Base-by-base conservation (phyloP, 352 stramenopile genomes). In the Globisporangium rhizosaccharum region DNA sequence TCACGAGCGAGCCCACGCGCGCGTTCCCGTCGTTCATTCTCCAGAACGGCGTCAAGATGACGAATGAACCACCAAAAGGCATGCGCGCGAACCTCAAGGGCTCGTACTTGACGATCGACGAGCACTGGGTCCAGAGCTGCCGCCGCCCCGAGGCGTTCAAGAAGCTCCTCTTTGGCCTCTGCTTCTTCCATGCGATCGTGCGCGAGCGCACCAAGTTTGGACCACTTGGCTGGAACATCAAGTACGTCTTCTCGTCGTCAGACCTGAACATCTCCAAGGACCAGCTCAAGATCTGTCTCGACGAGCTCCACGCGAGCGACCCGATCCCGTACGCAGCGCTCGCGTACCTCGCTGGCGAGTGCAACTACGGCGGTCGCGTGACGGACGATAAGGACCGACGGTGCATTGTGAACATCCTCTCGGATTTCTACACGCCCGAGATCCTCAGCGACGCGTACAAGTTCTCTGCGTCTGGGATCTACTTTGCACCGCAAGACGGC, bases 41-140 rank as follows among this genome's bases (percentile, higher is more conserved):
- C 14, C 92, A 96, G 51, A 92, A 96, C 50, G 87, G 88, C 15
- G 84, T 97, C 53, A 98, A 98, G 72, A 98, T 98, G 85, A 98
- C 94, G 20, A 97, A 97, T 51, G 95, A 98, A 53, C 93, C 95
- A 8, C 92, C 95, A 0, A 96, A 97, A 52, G 94, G 95, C 9
- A 94, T 98, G 85, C 79, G 93, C 18, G 90, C 91, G 10, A 98
- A 98, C 68, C 61, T 98, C 11, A 92, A 97, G 53, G 90, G 88
- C 6, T 94, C 86, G n/a, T 98, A 94, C 62, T 53, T 90, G 51
- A 94, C 80, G 1, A 85, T 94, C 47, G 80, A 92, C 14, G 79
- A 88, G 44, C 61, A 63, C 26, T 96, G 87, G 87, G 68, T 90
- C 23, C 63, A 87, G 30, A 85, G 60, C 57, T 94, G 82, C 48